These are phyloP conservation scores for Phytophthora pinifolia DNA, from an alignment of 352 stramenopile genomes.

Conservation along the genomic window DNA sequence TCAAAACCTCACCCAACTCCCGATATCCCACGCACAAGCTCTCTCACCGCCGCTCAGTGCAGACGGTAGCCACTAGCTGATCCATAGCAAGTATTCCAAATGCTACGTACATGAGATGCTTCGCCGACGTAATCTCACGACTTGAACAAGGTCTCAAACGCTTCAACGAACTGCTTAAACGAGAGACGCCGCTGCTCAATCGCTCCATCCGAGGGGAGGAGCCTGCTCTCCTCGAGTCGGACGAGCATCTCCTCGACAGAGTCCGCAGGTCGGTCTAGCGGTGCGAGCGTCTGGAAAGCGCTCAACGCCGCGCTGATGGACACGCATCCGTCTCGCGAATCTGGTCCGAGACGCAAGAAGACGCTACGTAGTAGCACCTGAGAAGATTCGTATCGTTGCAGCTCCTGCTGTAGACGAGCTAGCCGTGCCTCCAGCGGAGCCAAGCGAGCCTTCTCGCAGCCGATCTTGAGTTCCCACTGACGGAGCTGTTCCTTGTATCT, in stretches of 20 bases:
- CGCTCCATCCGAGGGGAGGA: background rate
- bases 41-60: background rate
- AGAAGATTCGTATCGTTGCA: slow-evolving; percentile 21
- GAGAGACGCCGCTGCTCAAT: slow-evolving; percentile 11
- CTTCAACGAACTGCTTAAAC: slow-evolving; percentile 38
- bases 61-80: too few species aligned
- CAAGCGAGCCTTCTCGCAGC: slow-evolving; percentile 51
- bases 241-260: slow-evolving; percentile 11
- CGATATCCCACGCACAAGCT: slow-evolving; percentile 6
- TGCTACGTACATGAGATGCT: too few species aligned
- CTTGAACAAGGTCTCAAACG: slow-evolving; percentile 35
- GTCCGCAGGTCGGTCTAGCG: slow-evolving; percentile 3
- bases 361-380: slow-evolving; percentile 34
- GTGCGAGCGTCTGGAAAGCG: slow-evolving; percentile 34
- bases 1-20: slow-evolving; percentile 25
- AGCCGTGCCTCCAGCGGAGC: slow-evolving; percentile 40
- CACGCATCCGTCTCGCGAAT: slow-evolving; percentile 22
- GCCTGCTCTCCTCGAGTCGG: slow-evolving; percentile 10
- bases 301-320: slow-evolving; percentile 17
- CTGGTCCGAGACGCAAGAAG: slow-evolving; percentile 24
- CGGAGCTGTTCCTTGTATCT: slow-evolving; percentile 43
- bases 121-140: slow-evolving; percentile 2
- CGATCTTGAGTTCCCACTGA: slow-evolving; percentile 40
- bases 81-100: too few species aligned
- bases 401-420: slow-evolving; percentile 25